A percentile compares a stretch with the other conserved stretches of the same genome.
Conservation (phyloP, 2,329 filamentous ascomycete genomes). For the Lasiodiplodia theobromae region DNA sequence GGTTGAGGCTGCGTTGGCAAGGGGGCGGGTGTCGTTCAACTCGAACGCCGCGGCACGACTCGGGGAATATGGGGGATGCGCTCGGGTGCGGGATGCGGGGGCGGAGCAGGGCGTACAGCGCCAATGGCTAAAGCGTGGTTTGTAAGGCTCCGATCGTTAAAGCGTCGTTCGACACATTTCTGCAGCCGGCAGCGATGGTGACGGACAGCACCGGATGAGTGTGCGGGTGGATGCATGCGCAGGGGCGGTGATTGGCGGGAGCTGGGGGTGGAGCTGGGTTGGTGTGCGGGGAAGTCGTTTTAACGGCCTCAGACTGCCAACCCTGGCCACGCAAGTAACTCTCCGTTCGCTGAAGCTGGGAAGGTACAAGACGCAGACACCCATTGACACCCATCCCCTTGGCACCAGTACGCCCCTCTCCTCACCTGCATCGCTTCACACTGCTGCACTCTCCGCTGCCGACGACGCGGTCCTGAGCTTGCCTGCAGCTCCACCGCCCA, state of each 20-base stretch:
- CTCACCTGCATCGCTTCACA: conserved; percentile 21
- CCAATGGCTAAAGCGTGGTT: conserved; percentile 15
- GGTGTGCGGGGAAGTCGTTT: conserved; percentile 24
- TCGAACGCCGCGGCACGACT: background rate
- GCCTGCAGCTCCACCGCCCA: conserved; percentile 28
- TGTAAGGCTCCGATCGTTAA: background rate
- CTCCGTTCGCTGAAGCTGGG: conserved; percentile 10
- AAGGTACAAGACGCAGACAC: conserved; percentile 29
- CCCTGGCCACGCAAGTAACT: conserved; percentile 23
- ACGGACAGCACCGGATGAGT: conserved; percentile 21
- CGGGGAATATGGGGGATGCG: conserved; percentile 20
- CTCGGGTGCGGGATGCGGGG: conserved; percentile 22
- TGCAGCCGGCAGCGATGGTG: conserved; percentile 3
- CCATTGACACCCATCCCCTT: conserved; percentile 22
- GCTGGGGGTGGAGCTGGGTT: conserved; percentile 14
- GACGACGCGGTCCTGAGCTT: conserved; percentile 28
- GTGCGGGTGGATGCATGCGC: conserved; percentile 3
- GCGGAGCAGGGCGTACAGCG: conserved; percentile 8
- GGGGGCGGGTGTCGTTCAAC: background rate
- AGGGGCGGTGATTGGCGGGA: conserved; percentile 15
- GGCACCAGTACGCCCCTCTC: conserved; percentile 22
- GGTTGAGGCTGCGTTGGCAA: background rate
- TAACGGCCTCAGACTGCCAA: conserved; percentile 9
- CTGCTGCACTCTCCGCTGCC: conserved; percentile 9
- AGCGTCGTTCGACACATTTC: background rate